These are phyloP conservation scores for Tylopilus sp. DNA, from an alignment of 768 basidiomycete genomes.

Conservation along the genomic window DNA sequence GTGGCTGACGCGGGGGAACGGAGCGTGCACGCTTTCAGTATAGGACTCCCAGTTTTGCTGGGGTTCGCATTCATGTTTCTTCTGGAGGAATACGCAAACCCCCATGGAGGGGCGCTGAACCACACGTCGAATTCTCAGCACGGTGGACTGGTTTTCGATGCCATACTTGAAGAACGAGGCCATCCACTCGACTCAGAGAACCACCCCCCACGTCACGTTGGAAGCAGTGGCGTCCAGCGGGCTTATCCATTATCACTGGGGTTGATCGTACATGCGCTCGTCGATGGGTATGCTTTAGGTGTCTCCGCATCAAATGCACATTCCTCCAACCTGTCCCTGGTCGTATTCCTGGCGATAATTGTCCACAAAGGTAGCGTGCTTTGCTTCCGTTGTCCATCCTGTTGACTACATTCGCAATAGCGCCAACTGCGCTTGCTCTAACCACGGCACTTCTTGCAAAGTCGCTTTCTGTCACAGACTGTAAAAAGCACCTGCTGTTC, in stretches of 20 bases:
- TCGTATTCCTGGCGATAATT: conserved; percentile 88
- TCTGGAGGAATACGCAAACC: conserved; percentile 59
- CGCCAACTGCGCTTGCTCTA: conserved; percentile 87
- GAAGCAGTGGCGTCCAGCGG: conserved; percentile 30
- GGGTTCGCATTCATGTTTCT: conserved; percentile 60
- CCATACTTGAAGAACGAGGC: conserved; percentile 59
- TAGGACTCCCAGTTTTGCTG: conserved; percentile 60
- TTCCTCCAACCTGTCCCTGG: conserved; percentile 57
- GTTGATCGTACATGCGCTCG: conserved; percentile 80
- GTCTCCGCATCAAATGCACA: conserved; percentile 54
- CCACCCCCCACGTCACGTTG: conserved; percentile 2
- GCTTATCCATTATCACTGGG: conserved; percentile 81
- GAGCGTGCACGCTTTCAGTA: conserved; percentile 45
- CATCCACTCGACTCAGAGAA: conserved; percentile 24
- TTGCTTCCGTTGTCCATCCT: neutral
- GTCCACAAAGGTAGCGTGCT: conserved; percentile 75
- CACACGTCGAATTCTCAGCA: conserved; percentile 12
- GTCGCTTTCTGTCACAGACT: conserved; percentile 61
- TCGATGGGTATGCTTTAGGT: conserved; percentile 91
- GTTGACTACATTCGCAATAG: conserved; percentile 39
- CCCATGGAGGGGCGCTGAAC: conserved; percentile 42
- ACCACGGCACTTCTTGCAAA: conserved; percentile 81
- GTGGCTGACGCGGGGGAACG: conserved; percentile 33
- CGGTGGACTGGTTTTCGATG: conserved; percentile 45
- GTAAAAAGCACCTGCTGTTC: conserved; percentile 68